Conservation (phyloP, 192 early-diverging fungal species). For the Rhizoclosmatium globosum region DNA sequence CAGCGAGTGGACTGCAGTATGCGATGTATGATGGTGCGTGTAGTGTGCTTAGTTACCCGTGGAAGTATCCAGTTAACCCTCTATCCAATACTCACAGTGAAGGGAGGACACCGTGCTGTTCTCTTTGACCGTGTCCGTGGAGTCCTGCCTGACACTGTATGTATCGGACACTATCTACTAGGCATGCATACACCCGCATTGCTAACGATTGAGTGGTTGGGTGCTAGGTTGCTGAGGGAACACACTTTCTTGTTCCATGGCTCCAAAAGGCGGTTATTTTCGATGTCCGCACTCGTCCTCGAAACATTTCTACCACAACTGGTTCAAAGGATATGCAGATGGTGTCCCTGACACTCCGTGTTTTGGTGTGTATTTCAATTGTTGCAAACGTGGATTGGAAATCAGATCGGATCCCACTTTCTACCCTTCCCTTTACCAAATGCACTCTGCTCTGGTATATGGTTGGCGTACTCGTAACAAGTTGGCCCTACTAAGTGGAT, state of each 20-base stretch:
- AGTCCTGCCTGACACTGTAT: constrained; percentile 73
- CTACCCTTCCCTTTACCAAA: no score
- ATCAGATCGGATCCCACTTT: no score
- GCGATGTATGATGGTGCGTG: constrained; percentile 87
- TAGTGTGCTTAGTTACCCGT: neutral
- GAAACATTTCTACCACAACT: constrained; percentile 98
- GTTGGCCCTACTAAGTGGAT: no score
- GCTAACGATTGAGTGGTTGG: no score
- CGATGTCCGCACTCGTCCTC: constrained; percentile 95
- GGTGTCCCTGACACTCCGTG: constrained; percentile 92
- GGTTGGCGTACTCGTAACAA: no score
- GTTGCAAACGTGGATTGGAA: neutral
- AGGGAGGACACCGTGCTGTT: constrained; percentile 95
- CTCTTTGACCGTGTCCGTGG: constrained; percentile 96
- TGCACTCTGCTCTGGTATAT: no score
- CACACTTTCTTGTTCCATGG: constrained; percentile 98
- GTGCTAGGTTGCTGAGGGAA: constrained; percentile 81
- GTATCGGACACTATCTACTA: neutral
- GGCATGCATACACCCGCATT: no score
- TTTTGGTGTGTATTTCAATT: constrained; percentile 41
- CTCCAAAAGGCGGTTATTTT: constrained; percentile 88
- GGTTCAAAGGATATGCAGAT: constrained; percentile 99
- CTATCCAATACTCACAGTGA: constrained; percentile 58
- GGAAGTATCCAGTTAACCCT: neutral
- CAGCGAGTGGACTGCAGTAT: constrained; percentile 75